A percentile compares a stretch with the other conserved stretches of the same genome.
Evolutionary conservation across 2,329 filamentous ascomycete genomes (phyloP).

Genomic region (Cercospora sesami): DNA sequence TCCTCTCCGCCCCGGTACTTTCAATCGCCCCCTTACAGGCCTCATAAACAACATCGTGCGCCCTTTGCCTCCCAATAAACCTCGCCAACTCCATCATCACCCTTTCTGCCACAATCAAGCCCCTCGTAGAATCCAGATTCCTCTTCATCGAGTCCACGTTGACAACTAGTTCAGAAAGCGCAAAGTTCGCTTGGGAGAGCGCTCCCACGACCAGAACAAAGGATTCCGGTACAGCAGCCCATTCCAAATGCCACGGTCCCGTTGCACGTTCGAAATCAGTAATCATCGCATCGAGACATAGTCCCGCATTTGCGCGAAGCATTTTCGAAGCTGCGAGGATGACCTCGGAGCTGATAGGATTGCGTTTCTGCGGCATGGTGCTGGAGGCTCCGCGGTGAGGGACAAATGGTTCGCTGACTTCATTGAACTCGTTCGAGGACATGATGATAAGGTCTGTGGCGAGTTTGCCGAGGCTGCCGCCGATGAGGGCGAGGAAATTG

Average conservation of each 20-base stretch:
- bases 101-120: slow-evolving; percentile 41
- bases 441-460: slow-evolving; percentile 37
- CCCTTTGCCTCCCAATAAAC: slow-evolving; percentile 38
- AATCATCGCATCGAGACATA: slow-evolving; percentile 35
- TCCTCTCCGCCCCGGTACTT: slow-evolving; percentile 12
- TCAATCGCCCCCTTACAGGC: slow-evolving; percentile 36
- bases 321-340: slow-evolving; percentile 34
- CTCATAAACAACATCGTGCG: slow-evolving; percentile 42
- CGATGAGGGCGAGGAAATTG: slow-evolving; percentile 33
- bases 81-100: slow-evolving; percentile 44
- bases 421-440: slow-evolving; percentile 36
- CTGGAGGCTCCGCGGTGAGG: slow-evolving; percentile 56
- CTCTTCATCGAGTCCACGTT: slow-evolving; percentile 32
- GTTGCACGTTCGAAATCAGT: slow-evolving; percentile 38
- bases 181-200: slow-evolving; percentile 32
- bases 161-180: slow-evolving; percentile 34
- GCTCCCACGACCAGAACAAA: slow-evolving; percentile 32
- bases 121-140: slow-evolving; percentile 39
- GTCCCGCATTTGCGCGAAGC: slow-evolving; percentile 30
- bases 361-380: slow-evolving; percentile 56
- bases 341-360: slow-evolving; percentile 37
- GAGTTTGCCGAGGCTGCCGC: slow-evolving; percentile 35
- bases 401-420: slow-evolving; percentile 46
- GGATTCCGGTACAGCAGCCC: slow-evolving; percentile 37
- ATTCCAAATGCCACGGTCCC: slow-evolving; percentile 39